Conservation (phyloP, 768 basidiomycete species). For the Leucosporidium creatinivorum region DNA sequence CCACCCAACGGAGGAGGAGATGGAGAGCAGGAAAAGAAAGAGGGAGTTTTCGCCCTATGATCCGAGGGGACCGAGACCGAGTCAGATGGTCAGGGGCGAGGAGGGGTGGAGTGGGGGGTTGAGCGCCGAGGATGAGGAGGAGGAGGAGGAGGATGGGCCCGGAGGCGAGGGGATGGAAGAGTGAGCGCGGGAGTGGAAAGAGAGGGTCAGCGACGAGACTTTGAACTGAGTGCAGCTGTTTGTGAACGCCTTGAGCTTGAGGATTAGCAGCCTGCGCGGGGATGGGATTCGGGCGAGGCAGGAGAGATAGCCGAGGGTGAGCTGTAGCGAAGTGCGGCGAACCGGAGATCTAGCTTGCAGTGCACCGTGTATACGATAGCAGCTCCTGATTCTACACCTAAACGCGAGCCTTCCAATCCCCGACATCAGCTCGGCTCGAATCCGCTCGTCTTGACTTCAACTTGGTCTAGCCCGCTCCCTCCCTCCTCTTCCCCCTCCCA, state of each 20-base stretch:
- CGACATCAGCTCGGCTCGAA: too few relatives aligned
- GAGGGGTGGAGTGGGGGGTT: slow-evolving; percentile 9
- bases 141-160: background rate
- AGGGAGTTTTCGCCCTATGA: background rate
- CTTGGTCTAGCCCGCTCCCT: background rate
- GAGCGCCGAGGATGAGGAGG: background rate
- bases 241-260: background rate
- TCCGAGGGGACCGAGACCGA: slow-evolving; percentile 15
- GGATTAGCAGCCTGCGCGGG: background rate
- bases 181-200: too few relatives aligned
- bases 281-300: background rate
- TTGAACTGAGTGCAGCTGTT: background rate
- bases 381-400: too few relatives aligned
- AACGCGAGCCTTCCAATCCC: too few relatives aligned
- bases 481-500: background rate
- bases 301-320: background rate
- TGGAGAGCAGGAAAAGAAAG: background rate
- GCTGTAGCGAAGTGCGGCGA: background rate
- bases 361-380: too few relatives aligned
- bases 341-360: too few relatives aligned
- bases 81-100: slow-evolving; percentile 23
- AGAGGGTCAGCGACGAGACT: too few relatives aligned
- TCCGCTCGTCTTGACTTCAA: too few relatives aligned
- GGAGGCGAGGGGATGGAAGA: slow-evolving; percentile 5
- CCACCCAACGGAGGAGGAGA: too few relatives aligned